A percentile compares a stretch with the other conserved stretches of the same genome.
Conservation (phyloP, 2,329 filamentous ascomycete genomes). For the Beauveria australis region DNA sequence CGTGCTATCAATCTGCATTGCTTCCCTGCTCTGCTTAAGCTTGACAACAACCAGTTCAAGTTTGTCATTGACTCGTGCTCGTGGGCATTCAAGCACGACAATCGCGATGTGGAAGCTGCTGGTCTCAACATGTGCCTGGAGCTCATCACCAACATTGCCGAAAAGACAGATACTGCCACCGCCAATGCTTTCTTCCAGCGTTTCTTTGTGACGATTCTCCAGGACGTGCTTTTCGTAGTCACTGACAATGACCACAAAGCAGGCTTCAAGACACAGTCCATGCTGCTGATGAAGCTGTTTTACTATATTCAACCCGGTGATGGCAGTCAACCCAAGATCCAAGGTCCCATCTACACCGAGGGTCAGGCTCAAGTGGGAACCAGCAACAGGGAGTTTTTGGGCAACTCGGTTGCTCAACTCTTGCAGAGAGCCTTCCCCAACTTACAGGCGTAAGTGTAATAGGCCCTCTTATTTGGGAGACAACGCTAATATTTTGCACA, state of each 20-base stretch:
- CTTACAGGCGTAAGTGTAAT: constrained; percentile 65
- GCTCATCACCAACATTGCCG: constrained; percentile 93
- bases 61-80: constrained; percentile 99
- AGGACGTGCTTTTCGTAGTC: constrained; percentile 97
- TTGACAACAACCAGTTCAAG: constrained; percentile 96
- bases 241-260: constrained; percentile 98
- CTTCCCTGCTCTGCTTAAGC: constrained; percentile 87
- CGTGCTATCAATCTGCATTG: constrained; percentile 95
- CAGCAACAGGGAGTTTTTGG: constrained; percentile 82
- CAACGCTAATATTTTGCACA: constrained; percentile 35
- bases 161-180: constrained; percentile 77
- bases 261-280: constrained; percentile 95
- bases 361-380: constrained; percentile 80
- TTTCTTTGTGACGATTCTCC: constrained; percentile 90
- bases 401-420: constrained; percentile 76
- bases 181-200: constrained; percentile 96
- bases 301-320: constrained; percentile 78
- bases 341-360: constrained; percentile 78
- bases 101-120: constrained; percentile 92
- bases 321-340: constrained; percentile 69
- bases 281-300: constrained; percentile 90
- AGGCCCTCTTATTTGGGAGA: neutral
- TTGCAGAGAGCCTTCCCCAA: constrained; percentile 90
- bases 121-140: constrained; percentile 98
- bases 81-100: constrained; percentile 99